Conservation (phyloP, 352 stramenopile genomes). For the Achlya hypogyna region DNA sequence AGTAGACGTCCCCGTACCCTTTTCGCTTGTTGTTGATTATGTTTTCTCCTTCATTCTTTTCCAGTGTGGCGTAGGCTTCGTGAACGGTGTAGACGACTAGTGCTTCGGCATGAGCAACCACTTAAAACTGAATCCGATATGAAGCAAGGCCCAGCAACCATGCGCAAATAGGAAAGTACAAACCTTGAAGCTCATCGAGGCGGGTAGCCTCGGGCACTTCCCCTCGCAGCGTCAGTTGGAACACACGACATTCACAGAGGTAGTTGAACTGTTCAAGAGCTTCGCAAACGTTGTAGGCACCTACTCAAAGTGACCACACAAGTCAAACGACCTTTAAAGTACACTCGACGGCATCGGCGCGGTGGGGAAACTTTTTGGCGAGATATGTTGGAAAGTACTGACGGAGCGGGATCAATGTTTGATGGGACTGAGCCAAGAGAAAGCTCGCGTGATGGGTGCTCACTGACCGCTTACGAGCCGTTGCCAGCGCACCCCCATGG, state of each 20-base stretch:
- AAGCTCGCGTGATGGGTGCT: not conserved
- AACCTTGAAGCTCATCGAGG: conserved; percentile 29
- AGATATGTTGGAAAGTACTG: conserved; percentile 3
- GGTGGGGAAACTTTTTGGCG: conserved; percentile 1
- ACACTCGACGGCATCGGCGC: conserved; percentile 38
- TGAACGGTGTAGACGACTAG: conserved; percentile 33
- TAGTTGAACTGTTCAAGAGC: conserved; percentile 34
- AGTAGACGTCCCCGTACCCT: not conserved
- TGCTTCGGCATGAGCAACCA: too few species aligned
- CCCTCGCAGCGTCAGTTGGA: conserved; percentile 37
- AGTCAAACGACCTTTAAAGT: not conserved
- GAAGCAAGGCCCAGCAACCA: too few species aligned
- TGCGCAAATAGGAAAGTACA: too few species aligned
- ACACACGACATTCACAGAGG: conserved; percentile 40
- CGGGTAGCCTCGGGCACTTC: conserved; percentile 41
- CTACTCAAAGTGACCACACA: not conserved
- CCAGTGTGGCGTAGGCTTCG: conserved; percentile 36
- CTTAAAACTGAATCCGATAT: too few species aligned
- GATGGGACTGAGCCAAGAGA: not conserved
- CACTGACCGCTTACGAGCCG: not conserved
- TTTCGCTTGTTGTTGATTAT: not conserved
- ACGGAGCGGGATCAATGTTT: not conserved
- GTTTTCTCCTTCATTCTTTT: conserved; percentile 35
- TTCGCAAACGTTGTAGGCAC: conserved; percentile 46
- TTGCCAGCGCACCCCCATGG: not conserved